phyloP scores from a whole-genome alignment of 1,139 yeast species.

The Saccharomyces hybrid region DNA sequence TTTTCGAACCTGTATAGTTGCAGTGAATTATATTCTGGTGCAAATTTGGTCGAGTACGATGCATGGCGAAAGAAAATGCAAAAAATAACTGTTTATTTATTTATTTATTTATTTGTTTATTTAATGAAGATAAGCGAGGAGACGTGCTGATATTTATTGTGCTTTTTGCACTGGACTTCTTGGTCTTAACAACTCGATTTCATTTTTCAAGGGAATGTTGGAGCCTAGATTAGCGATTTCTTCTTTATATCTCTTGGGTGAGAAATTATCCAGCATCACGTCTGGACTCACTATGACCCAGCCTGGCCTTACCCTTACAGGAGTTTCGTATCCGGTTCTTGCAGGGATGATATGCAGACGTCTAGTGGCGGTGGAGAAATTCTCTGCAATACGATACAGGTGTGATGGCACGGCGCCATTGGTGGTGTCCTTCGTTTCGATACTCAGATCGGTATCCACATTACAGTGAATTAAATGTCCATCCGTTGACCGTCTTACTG shows the following conservation, averaged over 20 bases:
- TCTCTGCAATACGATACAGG: conserved; percentile 80
- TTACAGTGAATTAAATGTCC: conserved; percentile 84
- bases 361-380: conserved; percentile 74
- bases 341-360: conserved; percentile 80
- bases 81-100: background rate
- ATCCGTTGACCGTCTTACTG: conserved; percentile 80
- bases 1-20: background rate
- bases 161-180: conserved; percentile 54
- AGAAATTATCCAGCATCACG: conserved; percentile 64
- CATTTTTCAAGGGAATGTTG: conserved; percentile 60
- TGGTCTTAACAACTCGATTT: conserved; percentile 76
- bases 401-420: conserved; percentile 61
- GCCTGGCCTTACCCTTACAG: conserved; percentile 70
- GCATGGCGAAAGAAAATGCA: background rate
- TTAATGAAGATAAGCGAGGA: background rate
- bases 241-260: conserved; percentile 38
- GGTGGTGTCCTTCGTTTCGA: conserved; percentile 40
- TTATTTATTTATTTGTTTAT: background rate
- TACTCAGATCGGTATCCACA: conserved; percentile 78
- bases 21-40: background rate
- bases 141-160: conserved; percentile 6
- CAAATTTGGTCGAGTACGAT: background rate
- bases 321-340: conserved; percentile 51
- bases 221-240: conserved; percentile 40
- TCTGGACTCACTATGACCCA: conserved; percentile 93